A percentile compares a stretch with the other conserved stretches of the same genome.
Conservation (phyloP, 2,329 filamentous ascomycete species). For the Fusarium bactridioides region DNA sequence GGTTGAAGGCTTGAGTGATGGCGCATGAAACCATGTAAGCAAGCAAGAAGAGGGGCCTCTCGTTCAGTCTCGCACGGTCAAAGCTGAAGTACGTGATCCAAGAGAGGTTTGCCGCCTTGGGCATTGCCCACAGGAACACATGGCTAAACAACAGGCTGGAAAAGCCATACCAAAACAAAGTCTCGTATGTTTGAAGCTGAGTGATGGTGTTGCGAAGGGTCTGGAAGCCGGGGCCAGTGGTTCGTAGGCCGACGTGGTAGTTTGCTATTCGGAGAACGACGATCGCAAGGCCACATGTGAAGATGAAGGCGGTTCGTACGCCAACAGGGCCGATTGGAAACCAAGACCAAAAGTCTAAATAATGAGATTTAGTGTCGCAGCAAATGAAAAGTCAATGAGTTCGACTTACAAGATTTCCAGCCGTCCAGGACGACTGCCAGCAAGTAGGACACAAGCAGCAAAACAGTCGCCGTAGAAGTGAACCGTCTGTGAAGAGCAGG, state of each 20-base stretch:
- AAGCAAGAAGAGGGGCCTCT: constrained; percentile 83
- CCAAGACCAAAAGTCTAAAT: constrained; percentile 81
- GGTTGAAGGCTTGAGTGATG: constrained; percentile 71
- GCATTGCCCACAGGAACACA: constrained; percentile 78
- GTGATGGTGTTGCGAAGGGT: constrained; percentile 67
- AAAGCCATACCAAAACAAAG: constrained; percentile 76
- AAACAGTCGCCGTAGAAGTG: constrained; percentile 74
- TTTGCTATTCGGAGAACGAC: constrained; percentile 88
- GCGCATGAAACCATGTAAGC: constrained; percentile 74
- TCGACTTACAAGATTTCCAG: constrained; percentile 71
- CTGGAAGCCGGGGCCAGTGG: constrained; percentile 72
- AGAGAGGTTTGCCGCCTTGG: constrained; percentile 67
- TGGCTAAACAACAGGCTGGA: constrained; percentile 84
- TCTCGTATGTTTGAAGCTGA: constrained; percentile 70
- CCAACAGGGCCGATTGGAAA: constrained; percentile 81
- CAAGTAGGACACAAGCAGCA: constrained; percentile 75
- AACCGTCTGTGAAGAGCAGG: constrained; percentile 89
- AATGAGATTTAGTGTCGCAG: background rate
- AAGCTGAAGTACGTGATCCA: constrained; percentile 77
- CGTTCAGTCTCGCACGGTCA: constrained; percentile 82
- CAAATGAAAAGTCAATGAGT: background rate
- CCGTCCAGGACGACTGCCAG: constrained; percentile 75
- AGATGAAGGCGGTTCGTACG: constrained; percentile 77
- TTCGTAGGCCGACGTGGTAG: constrained; percentile 78
- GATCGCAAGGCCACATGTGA: constrained; percentile 77